Evolutionary conservation across 208 protist species (phyloP).

Genomic region (Zelonia costaricensis): DNA sequence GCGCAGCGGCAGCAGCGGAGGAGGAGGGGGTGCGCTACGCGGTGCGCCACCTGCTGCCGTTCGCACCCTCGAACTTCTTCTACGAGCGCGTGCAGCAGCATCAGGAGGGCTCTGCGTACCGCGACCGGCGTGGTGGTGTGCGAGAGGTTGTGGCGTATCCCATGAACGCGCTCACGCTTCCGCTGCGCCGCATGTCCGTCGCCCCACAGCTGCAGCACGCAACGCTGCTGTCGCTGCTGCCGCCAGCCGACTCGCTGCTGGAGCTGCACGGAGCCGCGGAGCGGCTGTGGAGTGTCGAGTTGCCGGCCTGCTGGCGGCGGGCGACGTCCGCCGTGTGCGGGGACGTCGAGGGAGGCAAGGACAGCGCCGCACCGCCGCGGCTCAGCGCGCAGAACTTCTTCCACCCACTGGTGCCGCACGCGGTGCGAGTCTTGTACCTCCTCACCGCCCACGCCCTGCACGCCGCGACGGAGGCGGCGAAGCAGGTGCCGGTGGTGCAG

Average conservation of each 20-base stretch:
- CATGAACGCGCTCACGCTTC: conserved; percentile 25
- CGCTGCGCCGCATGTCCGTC: conserved; percentile 32
- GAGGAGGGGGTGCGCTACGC: conserved; percentile 22
- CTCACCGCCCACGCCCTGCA: conserved; percentile 48
- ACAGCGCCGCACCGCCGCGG: not conserved
- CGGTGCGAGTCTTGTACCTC: conserved; percentile 60
- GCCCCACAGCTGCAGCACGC: conserved; percentile 40
- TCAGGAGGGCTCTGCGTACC: not conserved
- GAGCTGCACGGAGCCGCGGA: conserved; percentile 38
- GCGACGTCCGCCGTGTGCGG: not conserved
- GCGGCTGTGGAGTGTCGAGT: conserved; percentile 2
- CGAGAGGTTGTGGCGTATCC: conserved; percentile 27
- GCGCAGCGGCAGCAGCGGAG: no score
- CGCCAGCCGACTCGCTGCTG: conserved; percentile 46
- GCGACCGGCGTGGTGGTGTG: not conserved
- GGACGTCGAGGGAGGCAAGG: not conserved
- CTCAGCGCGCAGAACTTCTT: conserved; percentile 52
- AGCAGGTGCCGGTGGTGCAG: conserved; percentile 54
- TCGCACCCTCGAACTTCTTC: conserved; percentile 23
- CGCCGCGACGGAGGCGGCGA: conserved; percentile 32
- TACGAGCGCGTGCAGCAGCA: conserved; percentile 7
- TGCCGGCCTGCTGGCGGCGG: conserved; percentile 16
- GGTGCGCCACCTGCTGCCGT: conserved; percentile 33
- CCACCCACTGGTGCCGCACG: conserved; percentile 44
- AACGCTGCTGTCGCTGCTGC: conserved; percentile 38